phyloP scores from a whole-genome alignment of 1,139 yeast species.

The Lodderomyces margitis region DNA sequence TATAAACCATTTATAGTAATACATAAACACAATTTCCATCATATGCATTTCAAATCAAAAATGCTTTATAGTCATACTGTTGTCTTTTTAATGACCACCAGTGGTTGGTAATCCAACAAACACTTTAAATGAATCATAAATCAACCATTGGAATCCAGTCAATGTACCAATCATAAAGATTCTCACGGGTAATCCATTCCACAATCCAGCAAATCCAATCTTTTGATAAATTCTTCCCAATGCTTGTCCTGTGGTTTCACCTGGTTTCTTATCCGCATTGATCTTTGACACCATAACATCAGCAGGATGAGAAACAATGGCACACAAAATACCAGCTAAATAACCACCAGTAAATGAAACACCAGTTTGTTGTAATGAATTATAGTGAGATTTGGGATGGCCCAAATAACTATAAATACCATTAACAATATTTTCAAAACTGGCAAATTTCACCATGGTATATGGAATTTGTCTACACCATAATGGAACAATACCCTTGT shows the following conservation, averaged over 20 bases:
- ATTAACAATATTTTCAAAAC: slow-evolving; percentile 87
- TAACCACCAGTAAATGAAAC: slow-evolving; percentile 93
- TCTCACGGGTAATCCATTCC: slow-evolving; percentile 95
- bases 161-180: slow-evolving; percentile 95
- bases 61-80: too few relatives aligned
- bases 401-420: slow-evolving; percentile 57
- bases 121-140: slow-evolving; percentile 92
- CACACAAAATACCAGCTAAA: slow-evolving; percentile 95
- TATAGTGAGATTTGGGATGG: slow-evolving; percentile 38
- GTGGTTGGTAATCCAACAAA: slow-evolving; percentile 90
- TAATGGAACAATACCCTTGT: slow-evolving; percentile 84
- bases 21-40: slow-evolving; percentile 2
- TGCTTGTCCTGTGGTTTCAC: slow-evolving; percentile 67
- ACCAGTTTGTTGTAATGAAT: slow-evolving; percentile 73
- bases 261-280: slow-evolving; percentile 67
- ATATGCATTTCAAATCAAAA: too few relatives aligned
- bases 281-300: slow-evolving; percentile 96
- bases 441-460: slow-evolving; percentile 94
- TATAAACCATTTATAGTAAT: too few relatives aligned
- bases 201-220: slow-evolving; percentile 86
- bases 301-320: slow-evolving; percentile 92
- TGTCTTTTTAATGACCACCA: slow-evolving; percentile 52
- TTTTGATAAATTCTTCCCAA: slow-evolving; percentile 68
- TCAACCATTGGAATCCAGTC: slow-evolving; percentile 95
- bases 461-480: slow-evolving; percentile 97